A percentile compares a stretch with the other conserved stretches of the same genome.
Conservation (phyloP, 257 asterid species). For the Rauvolfia tetraphylla region DNA sequence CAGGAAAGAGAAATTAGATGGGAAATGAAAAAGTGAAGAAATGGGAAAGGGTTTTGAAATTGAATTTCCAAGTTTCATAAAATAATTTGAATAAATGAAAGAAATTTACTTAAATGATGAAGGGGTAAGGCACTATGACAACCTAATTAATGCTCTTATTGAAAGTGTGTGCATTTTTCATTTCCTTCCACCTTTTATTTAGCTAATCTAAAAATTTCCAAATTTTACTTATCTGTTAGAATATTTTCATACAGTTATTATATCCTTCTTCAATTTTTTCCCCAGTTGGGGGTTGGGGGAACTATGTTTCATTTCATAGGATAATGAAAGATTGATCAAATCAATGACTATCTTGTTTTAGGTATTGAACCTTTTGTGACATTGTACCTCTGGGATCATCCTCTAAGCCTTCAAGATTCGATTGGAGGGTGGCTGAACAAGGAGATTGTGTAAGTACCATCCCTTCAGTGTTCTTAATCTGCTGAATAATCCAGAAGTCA, state of each 20-base stretch:
- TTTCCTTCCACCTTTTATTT: not conserved
- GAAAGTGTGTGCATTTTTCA: slow-evolving; percentile 30
- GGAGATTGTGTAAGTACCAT: slow-evolving; percentile 37
- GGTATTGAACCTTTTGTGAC: slow-evolving; percentile 51
- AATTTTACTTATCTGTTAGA: not conserved
- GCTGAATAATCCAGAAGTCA: not conserved
- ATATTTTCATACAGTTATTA: not conserved
- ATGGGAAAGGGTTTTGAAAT: no score
- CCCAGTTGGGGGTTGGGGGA: no score
- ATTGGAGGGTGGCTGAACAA: slow-evolving; percentile 48
- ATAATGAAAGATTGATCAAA: not conserved
- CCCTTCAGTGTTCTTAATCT: not conserved
- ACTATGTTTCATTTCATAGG: no score
- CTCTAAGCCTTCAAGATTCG: slow-evolving; percentile 39
- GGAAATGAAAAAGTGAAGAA: no score
- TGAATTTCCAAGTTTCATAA: no score
- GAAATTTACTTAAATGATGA: slow-evolving; percentile 22
- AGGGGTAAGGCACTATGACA: slow-evolving; percentile 47
- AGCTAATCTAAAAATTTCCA: not conserved
- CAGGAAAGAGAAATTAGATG: not conserved
- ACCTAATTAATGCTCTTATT: slow-evolving; percentile 43
- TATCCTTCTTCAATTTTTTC: no score
- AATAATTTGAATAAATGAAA: not conserved
- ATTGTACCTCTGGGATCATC: slow-evolving; percentile 62
- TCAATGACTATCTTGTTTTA: slow-evolving; percentile 17